Conservation (phyloP, 2,329 filamentous ascomycete species). For the Dothidotthia symphoricarpi region DNA sequence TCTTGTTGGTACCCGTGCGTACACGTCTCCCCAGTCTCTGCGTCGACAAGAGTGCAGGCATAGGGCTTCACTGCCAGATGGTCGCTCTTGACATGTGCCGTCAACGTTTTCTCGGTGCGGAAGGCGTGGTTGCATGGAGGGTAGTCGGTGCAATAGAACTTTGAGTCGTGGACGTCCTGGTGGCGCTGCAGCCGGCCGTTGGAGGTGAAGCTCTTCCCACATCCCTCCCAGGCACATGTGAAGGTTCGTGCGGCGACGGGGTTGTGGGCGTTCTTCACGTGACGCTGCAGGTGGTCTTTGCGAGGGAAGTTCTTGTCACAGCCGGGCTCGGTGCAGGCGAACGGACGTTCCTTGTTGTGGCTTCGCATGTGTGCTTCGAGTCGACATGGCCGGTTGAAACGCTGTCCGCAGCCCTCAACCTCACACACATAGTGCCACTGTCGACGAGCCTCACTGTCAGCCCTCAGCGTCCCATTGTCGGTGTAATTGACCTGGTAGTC, state of each 20-base stretch:
- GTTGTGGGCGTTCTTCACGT: slow-evolving; percentile 72
- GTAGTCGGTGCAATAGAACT: slow-evolving; percentile 71
- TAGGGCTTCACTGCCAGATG: slow-evolving; percentile 73
- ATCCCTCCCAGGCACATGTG: slow-evolving; percentile 68
- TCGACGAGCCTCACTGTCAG: slow-evolving; percentile 51
- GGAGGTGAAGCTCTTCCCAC: slow-evolving; percentile 78
- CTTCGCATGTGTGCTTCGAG: slow-evolving; percentile 74
- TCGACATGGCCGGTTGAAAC: slow-evolving; percentile 82
- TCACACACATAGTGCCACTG: slow-evolving; percentile 75
- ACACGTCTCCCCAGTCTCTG: slow-evolving; percentile 58
- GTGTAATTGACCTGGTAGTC: slow-evolving; percentile 30
- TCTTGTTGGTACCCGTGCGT: slow-evolving; percentile 70
- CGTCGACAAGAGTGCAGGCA: slow-evolving; percentile 62
- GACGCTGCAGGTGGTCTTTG: slow-evolving; percentile 80
- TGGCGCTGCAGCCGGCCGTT: slow-evolving; percentile 76
- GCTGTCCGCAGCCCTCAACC: slow-evolving; percentile 71
- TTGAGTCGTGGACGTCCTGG: slow-evolving; percentile 72
- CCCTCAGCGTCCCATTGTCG: slow-evolving; percentile 27
- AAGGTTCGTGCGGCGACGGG: slow-evolving; percentile 61
- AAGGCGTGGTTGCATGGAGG: slow-evolving; percentile 74
- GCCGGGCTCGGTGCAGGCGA: slow-evolving; percentile 64
- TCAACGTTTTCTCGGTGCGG: slow-evolving; percentile 81
- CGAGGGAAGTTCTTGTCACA: slow-evolving; percentile 86
- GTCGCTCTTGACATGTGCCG: slow-evolving; percentile 74
- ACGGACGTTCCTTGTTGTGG: slow-evolving; percentile 82